Evolutionary conservation across 129 eudicot species (phyloP).

Genomic region (Centrapalus pauciflorus): DNA sequence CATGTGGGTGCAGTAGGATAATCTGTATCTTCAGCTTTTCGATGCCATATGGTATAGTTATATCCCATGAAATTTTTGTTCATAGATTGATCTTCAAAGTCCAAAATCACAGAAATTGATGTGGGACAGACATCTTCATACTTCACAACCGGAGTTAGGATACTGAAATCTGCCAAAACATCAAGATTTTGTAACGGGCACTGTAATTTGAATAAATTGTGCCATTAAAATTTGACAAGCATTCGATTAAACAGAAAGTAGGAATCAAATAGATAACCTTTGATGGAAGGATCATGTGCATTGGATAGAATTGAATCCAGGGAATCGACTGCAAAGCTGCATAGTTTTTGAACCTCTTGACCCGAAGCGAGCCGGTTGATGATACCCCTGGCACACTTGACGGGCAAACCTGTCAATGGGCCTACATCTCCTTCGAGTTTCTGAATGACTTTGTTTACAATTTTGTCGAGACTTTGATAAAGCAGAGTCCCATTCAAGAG

Average conservation of each 20-base stretch:
- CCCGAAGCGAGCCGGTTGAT: conserved; percentile 82
- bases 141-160: conserved; percentile 37
- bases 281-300: conserved; percentile 3
- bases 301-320: conserved; percentile 39
- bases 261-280: conserved; percentile 14
- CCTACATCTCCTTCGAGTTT: conserved; percentile 77
- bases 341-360: conserved; percentile 66
- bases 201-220: background rate
- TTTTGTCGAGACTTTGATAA: conserved; percentile 39
- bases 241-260: background rate
- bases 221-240: too few relatives aligned
- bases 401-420: conserved; percentile 65
- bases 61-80: conserved; percentile 22
- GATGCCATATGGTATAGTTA: conserved; percentile 68
- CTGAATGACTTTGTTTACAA: conserved; percentile 46
- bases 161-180: conserved; percentile 19
- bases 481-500: conserved; percentile 50
- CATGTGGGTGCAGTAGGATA: conserved; percentile 72
- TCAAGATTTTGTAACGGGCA: conserved; percentile 9
- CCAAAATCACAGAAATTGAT: conserved; percentile 55
- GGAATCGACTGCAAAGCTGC: conserved; percentile 57
- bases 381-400: conserved; percentile 75
- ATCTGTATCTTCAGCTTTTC: conserved; percentile 53
- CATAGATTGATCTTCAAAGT: conserved; percentile 29
- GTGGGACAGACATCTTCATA: conserved; percentile 60